Percentiles rank a stretch among this genome's conserved stretches.
phyloP scores from a whole-genome alignment of 148 eudicot genomes.

The Fagopyrum homotropicum region DNA sequence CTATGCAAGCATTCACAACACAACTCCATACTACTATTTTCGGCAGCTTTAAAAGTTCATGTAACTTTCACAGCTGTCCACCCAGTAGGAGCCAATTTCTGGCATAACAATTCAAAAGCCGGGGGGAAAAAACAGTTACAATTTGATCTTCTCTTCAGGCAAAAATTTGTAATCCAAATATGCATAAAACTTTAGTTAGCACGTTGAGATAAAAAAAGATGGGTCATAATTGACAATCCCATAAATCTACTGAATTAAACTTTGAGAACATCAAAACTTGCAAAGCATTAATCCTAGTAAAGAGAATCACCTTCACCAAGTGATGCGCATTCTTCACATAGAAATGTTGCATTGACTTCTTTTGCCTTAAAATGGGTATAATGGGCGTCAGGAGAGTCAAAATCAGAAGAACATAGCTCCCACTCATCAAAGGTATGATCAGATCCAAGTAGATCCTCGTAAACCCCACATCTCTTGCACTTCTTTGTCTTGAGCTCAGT shows the following conservation, averaged over 20 bases:
- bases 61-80: too few species aligned
- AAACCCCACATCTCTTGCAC: slow-evolving; percentile 93
- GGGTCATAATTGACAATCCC: neutral
- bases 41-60: too few species aligned
- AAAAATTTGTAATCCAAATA: neutral
- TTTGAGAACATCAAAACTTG: neutral
- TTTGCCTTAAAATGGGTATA: slow-evolving; percentile 41
- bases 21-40: too few species aligned
- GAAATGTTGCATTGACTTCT: slow-evolving; percentile 67
- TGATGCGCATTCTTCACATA: slow-evolving; percentile 44
- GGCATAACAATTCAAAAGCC: too few species aligned
- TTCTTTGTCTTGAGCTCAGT: slow-evolving; percentile 54
- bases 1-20: too few species aligned
- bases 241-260: neutral
- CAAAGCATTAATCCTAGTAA: neutral
- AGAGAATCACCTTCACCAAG: slow-evolving; percentile 30
- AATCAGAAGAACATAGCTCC: slow-evolving; percentile 84
- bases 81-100: too few species aligned
- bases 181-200: neutral
- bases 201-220: neutral
- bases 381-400: slow-evolving; percentile 38
- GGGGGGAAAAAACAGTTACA: too few species aligned
- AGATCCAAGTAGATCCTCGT: slow-evolving; percentile 39
- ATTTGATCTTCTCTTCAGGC: neutral
- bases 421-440: slow-evolving; percentile 76